Percentiles rank a stretch among this genome's conserved stretches.
These are phyloP conservation scores for Fusarium proliferatum DNA, from an alignment of 2,329 filamentous ascomycete genomes.

Conservation along the genomic window DNA sequence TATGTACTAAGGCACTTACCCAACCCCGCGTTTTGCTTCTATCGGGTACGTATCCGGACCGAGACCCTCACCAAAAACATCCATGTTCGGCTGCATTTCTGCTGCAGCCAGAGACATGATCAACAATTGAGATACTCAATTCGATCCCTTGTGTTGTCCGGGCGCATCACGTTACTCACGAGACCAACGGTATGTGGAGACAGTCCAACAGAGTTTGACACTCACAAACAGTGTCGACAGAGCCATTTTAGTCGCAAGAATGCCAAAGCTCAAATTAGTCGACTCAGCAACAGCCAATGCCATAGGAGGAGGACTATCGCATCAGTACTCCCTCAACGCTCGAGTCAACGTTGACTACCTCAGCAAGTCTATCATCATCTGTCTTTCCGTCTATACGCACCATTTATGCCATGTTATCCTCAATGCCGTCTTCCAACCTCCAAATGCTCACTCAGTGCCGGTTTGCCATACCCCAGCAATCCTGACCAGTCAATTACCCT, in stretches of 20 bases:
- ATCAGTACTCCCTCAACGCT: neutral
- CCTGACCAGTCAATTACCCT: neutral
- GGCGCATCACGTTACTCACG: constrained; percentile 1
- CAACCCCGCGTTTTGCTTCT: constrained; percentile 35
- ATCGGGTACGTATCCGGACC: constrained; percentile 26
- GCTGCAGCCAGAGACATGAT: constrained; percentile 28
- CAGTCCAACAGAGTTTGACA: neutral
- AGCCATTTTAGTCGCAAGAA: neutral
- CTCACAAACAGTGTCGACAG: neutral
- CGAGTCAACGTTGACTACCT: neutral
- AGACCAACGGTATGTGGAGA: neutral
- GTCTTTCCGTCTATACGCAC: neutral
- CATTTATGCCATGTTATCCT: neutral
- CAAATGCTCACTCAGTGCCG: neutral
- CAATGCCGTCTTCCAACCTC: neutral
- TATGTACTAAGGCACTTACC: neutral
- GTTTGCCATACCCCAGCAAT: neutral
- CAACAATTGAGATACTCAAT: constrained; percentile 23
- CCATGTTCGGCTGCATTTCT: constrained; percentile 15
- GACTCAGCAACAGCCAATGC: neutral
- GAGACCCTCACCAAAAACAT: constrained; percentile 21
- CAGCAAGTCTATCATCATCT: neutral
- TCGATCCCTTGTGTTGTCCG: neutral
- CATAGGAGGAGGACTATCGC: neutral
- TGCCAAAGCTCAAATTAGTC: neutral